Conservation (phyloP, 805 yeast genomes). For the Zygosaccharomyces bailii region DNA sequence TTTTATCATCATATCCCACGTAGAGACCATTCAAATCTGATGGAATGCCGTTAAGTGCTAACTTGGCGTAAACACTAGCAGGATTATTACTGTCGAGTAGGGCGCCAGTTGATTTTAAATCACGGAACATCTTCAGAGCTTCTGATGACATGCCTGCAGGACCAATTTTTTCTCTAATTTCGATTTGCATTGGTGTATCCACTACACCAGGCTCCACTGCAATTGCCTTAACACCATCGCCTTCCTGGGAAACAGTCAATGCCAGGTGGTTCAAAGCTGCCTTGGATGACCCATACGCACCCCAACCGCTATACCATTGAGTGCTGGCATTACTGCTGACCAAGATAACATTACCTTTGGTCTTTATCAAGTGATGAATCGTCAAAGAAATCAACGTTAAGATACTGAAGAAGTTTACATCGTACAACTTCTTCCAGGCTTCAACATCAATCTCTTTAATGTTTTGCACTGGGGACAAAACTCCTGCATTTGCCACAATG, state of each 20-base stretch:
- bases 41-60: constrained; percentile 61
- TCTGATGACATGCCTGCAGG: constrained; percentile 58
- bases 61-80: constrained; percentile 61
- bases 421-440: constrained; percentile 63
- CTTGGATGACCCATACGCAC: constrained; percentile 86
- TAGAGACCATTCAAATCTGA: constrained; percentile 61
- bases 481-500: constrained; percentile 76
- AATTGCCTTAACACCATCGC: constrained; percentile 46
- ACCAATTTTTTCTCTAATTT: constrained; percentile 62
- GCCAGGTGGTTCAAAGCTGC: constrained; percentile 86
- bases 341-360: constrained; percentile 64
- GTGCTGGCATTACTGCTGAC: constrained; percentile 89
- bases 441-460: constrained; percentile 42
- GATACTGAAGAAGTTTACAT: constrained; percentile 74
- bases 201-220: constrained; percentile 95
- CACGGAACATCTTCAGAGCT: constrained; percentile 58
- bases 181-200: constrained; percentile 82
- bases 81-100: constrained; percentile 70
- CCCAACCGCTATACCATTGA: constrained; percentile 55
- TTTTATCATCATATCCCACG: constrained; percentile 54
- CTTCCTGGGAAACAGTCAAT: constrained; percentile 63
- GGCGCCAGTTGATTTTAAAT: constrained; percentile 53
- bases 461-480: constrained; percentile 70
- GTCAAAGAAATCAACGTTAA: constrained; percentile 54
- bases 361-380: constrained; percentile 52